Conservation (phyloP, 1,284 basidiomycete genomes). For the Sanghuangporus weigelae region DNA sequence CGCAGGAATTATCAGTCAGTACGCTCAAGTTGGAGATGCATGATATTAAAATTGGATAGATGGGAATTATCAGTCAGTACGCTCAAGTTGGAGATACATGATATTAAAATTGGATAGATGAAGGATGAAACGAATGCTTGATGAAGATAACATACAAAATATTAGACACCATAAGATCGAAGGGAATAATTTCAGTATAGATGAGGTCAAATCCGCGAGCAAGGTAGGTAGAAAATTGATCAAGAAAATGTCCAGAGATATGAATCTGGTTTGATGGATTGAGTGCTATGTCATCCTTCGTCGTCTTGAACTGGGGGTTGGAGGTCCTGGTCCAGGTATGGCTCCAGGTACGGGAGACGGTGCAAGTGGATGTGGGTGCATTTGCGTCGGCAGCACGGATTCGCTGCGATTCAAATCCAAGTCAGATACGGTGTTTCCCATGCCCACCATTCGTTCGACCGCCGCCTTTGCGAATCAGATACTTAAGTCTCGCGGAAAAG, state of each 20-base stretch:
- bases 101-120: too few relatives aligned
- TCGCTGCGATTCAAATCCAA: background rate
- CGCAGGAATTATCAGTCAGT: too few relatives aligned
- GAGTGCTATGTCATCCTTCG: slow-evolving; percentile 2
- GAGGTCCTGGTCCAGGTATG: background rate
- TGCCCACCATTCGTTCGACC: slow-evolving; percentile 62
- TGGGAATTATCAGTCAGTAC: too few relatives aligned
- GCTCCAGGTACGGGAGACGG: background rate
- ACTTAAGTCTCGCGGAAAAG: background rate
- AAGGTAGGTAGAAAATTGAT: too few relatives aligned
- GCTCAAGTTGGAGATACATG: too few relatives aligned
- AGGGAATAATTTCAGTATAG: too few relatives aligned
- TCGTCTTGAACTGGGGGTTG: background rate
- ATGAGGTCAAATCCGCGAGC: too few relatives aligned
- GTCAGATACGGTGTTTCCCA: slow-evolving; percentile 29
- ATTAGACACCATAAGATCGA: too few relatives aligned
- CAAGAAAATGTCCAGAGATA: background rate
- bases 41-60: too few relatives aligned
- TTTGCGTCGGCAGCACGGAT: background rate
- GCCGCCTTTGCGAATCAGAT: slow-evolving; percentile 35
- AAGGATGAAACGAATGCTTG: too few relatives aligned
- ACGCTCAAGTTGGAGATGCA: too few relatives aligned
- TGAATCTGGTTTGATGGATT: background rate
- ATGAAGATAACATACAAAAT: too few relatives aligned
- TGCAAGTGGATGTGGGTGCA: background rate